phyloP scores from a whole-genome alignment of 2,329 filamentous ascomycete species.

The Phoma sp. region DNA sequence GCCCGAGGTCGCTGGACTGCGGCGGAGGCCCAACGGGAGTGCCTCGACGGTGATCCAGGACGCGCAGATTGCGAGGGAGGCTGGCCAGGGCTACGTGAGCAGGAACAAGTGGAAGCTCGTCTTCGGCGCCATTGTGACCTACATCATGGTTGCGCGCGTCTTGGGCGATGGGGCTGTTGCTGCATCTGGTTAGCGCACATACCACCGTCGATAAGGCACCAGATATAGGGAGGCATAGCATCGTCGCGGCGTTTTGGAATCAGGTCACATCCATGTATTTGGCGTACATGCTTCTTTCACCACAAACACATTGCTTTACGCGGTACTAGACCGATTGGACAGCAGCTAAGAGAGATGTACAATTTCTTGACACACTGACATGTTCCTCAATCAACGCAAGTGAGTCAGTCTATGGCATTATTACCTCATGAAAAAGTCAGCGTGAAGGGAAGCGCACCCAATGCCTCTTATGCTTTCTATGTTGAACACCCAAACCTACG shows the following conservation, averaged over 20 bases:
- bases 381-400: no score
- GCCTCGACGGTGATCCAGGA: slow-evolving; percentile 74
- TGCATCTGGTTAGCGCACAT: not conserved
- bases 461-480: no score
- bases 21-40: slow-evolving; percentile 66
- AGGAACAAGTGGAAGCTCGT: slow-evolving; percentile 79
- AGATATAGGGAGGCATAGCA: slow-evolving; percentile 4
- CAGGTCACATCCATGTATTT: not conserved
- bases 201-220: not conserved
- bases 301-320: not conserved
- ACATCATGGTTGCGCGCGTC: slow-evolving; percentile 81
- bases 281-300: not conserved
- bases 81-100: slow-evolving; percentile 80
- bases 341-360: not conserved
- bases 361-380: no score
- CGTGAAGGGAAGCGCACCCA: no score
- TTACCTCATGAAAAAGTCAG: no score
- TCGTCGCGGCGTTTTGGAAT: slow-evolving; percentile 8
- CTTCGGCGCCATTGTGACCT: slow-evolving; percentile 74
- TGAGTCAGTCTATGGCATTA: no score
- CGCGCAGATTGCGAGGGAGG: slow-evolving; percentile 74
- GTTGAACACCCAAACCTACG: no score
- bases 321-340: not conserved
- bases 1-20: slow-evolving; percentile 67
- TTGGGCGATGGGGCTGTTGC: slow-evolving; percentile 60